Evolutionary conservation across 371 early-diverging fungal species (phyloP), one percentile per base, ranked within the genome.

Genomic region (Circinella minor): DNA sequence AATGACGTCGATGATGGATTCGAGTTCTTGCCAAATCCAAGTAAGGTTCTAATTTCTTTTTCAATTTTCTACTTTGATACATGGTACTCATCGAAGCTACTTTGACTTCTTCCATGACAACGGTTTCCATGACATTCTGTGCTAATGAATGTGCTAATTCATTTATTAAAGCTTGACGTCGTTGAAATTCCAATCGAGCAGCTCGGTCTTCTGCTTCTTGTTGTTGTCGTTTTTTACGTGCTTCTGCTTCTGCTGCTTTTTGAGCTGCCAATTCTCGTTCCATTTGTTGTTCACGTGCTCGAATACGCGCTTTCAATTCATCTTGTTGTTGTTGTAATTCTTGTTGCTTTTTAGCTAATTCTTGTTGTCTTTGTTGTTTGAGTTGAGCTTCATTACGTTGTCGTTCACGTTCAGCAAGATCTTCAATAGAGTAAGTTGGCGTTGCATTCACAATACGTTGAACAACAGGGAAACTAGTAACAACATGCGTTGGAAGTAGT

Each of bases 1-100:
- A 34, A 18, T 18, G 7, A 15, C 71, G 65, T 20, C 69, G 55
- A 20, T 74, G 68, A 18, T 57, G 38, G 17, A 77, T 68, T 6
- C 69, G 66, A 10, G 27, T 34, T 36, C 77, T 68, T 3, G 66
- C 71, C 18, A 68, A 67, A 13, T 67, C 34, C 0, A 73, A 11
- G 59, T 55, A 67, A 0, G 68, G 69, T 34, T 11, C 34, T 17
- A 69, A 39, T 10, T 49, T 66, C n/a, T 63, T 67, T n/a, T 68
- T 54, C 43, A 72, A n/a, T 9, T 27, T 18, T 39, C 60, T 39
- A 36, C 49, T 60, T 7, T 43, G 69, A 37, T 57, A 61, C 17
- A 59, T 13, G 27, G 69, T 61, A 38, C 65, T 20, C 11, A 38
- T 55, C 0, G 71, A 57, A 47, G 34, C 63, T 36, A 65, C 49